Percentiles rank a stretch among this genome's conserved stretches.
Evolutionary conservation across 2,329 filamentous ascomycete species (phyloP).

Genomic region (Colletotrichum lini): DNA sequence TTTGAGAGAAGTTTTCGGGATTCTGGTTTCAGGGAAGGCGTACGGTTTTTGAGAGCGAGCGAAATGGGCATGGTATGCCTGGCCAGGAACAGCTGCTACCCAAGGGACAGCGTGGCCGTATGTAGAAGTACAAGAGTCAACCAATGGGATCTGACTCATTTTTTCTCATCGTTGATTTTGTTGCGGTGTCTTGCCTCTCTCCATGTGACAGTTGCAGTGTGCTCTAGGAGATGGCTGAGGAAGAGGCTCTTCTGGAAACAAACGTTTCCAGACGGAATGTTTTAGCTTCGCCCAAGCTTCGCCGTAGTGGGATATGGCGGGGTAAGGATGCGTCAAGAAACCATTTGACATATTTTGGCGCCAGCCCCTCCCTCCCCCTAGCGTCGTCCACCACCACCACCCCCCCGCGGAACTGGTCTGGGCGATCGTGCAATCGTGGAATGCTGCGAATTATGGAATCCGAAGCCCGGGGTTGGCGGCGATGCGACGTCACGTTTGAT

Average conservation of each 20-base stretch:
- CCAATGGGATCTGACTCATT: conserved; percentile 28
- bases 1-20: conserved; percentile 8
- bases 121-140: conserved; percentile 39
- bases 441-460: conserved; percentile 15
- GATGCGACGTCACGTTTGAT: conserved; percentile 8
- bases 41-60: conserved; percentile 31
- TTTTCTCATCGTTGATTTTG: conserved; percentile 3
- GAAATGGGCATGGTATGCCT: conserved; percentile 32
- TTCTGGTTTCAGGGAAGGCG: conserved; percentile 27
- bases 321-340: conserved; percentile 28
- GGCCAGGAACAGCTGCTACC: conserved; percentile 37
- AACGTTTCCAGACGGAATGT: conserved; percentile 1
- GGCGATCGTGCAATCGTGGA: conserved; percentile 28
- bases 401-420: neutral
- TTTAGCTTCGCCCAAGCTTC: conserved; percentile 8
- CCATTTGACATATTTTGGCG: conserved; percentile 5
- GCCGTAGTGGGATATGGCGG: conserved; percentile 27
- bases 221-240: neutral
- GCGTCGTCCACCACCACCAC: no score
- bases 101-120: conserved; percentile 33
- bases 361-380: conserved; percentile 8
- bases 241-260: conserved; percentile 20
- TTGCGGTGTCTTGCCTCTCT: neutral
- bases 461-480: neutral
- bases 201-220: neutral